Evolutionary conservation across 2,329 filamentous ascomycete species (phyloP).

Genomic region (Neurospora sp.): DNA sequence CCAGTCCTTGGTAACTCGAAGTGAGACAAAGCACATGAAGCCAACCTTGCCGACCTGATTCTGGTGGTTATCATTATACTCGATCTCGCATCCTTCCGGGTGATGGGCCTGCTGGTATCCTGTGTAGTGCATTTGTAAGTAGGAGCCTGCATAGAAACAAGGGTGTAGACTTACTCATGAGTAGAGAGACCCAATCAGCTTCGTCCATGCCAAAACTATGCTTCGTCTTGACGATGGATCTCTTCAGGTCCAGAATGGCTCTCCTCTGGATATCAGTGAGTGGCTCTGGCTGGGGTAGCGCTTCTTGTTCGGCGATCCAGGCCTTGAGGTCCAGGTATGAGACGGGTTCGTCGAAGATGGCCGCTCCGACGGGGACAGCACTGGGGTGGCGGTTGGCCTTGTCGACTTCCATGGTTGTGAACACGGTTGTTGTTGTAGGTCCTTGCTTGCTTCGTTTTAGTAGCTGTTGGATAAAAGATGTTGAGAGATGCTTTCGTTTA

Average conservation of each 20-base stretch:
- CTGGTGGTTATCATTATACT: conserved; percentile 7
- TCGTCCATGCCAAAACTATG: conserved; percentile 13
- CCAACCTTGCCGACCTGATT: background rate
- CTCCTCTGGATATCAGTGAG: conserved; percentile 29
- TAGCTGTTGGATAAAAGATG: background rate
- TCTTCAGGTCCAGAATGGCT: conserved; percentile 31
- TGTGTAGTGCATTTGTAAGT: conserved; percentile 2
- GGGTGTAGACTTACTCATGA: conserved; percentile 24
- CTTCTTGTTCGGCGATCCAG: conserved; percentile 33
- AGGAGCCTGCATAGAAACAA: background rate
- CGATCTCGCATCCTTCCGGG: conserved; percentile 8
- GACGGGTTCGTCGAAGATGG: conserved; percentile 4
- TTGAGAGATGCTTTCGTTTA: background rate
- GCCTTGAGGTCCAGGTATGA: conserved; percentile 27
- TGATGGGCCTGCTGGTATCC: conserved; percentile 2
- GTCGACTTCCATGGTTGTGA: background rate
- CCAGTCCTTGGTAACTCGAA: conserved; percentile 14
- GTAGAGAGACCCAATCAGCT: conserved; percentile 29
- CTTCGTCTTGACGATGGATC: conserved; percentile 11
- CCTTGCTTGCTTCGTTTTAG: background rate
- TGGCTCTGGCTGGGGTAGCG: conserved; percentile 23
- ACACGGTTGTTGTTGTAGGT: background rate
- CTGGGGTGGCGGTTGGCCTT: background rate
- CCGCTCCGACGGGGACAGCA: background rate
- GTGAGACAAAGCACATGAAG: background rate